Evolutionary conservation across 495 filamentous ascomycete genomes (phyloP), one percentile per base, ranked within the genome.

Genomic region (Neurospora hispaniola): DNA sequence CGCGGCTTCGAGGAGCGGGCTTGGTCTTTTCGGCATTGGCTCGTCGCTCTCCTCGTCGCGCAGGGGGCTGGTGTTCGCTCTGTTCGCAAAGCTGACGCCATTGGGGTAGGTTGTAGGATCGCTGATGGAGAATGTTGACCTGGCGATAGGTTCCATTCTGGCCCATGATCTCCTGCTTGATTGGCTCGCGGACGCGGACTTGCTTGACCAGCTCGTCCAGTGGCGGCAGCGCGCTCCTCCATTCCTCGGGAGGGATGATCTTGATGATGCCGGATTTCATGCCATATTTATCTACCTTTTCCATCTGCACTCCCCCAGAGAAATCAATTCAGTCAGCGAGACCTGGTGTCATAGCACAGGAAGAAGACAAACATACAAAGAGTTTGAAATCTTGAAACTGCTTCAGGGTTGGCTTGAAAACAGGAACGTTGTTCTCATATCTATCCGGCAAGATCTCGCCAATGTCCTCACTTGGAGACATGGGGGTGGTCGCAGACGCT

Each of bases 201-300:
- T 90, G 90, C 81, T 97, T 98, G 73, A 99, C 89, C 71, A 90
- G 86, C 76, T 98, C 92, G 76, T 96, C 89, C 74, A 98, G 89
- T 42, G 87, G 80, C 23, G 93, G 91, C 35, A 95, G 89, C 35
- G 89, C 82, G 74, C 94, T 91, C 80, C 86, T 93, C 96, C 96
- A 99, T 89, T 98, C 96, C 77, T 91, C 84, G 2, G 96, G 96
- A 41, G 96, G 94, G 74, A 98, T 90, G 68, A 99, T 91, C 81
- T 98, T 98, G 78, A 98, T 87, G 78, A 99, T 98, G 16, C 96
- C 96, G 16, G 93, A 93, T 82, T 92, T 91, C 96, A 98, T 99
- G 76, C 96, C 96, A 80, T 98, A 96, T 73, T 90, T 90, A 79
- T 98, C 91, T 74, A 98, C 89, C 80, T 92, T 96, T 66, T 89